Conservation (phyloP, 345 rosid species). For the Eutrema heterophyllum region DNA sequence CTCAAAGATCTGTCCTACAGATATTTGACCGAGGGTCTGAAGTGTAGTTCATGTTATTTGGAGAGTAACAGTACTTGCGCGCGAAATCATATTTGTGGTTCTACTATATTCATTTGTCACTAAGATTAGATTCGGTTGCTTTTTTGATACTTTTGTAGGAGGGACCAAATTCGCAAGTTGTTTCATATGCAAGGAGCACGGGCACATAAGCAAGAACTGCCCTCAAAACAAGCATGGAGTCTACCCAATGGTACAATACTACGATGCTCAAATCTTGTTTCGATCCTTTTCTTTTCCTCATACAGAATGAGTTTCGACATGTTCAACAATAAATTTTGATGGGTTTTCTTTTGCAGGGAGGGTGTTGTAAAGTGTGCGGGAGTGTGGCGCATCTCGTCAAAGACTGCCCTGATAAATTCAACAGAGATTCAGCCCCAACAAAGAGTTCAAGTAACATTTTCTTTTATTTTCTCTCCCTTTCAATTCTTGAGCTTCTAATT, state of each 20-base stretch:
- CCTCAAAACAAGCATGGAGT: conserved; percentile 79
- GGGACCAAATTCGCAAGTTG: conserved; percentile 89
- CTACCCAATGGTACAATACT: conserved; percentile 98
- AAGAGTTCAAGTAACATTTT: conserved; percentile 36
- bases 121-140: not conserved
- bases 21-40: not conserved
- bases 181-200: conserved; percentile 73
- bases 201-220: conserved; percentile 92
- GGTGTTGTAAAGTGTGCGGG: conserved; percentile 88
- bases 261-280: not conserved
- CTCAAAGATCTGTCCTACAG: not conserved
- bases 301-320: not conserved
- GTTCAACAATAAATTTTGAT: not conserved
- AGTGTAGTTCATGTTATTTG: not conserved
- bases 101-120: not conserved
- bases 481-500: not conserved
- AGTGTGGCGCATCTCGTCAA: conserved; percentile 88
- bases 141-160: conserved; percentile 39
- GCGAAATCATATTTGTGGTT: not conserved
- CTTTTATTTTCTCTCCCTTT: not conserved
- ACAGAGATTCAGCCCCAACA: conserved; percentile 21
- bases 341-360: conserved; percentile 52
- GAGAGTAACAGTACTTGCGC: not conserved
- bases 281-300: not conserved
- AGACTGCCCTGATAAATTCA: conserved; percentile 81